Conservation (phyloP, 371 early-diverging fungal genomes). For the Lichtheimia ornata region DNA sequence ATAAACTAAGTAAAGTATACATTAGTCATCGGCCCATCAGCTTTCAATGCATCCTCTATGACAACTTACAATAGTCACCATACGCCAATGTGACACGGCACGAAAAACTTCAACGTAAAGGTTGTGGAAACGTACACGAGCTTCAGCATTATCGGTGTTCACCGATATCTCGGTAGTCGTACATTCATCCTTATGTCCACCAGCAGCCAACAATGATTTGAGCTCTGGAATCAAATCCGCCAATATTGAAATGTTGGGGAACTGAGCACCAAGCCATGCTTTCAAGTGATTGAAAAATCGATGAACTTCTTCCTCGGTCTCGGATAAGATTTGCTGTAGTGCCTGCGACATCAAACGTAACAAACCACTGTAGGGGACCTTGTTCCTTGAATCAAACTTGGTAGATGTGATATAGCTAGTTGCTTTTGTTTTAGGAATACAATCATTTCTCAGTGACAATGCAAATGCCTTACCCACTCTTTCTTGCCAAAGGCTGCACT, state of each 20-base stretch:
- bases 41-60: background rate
- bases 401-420: conserved; percentile 38
- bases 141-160: conserved; percentile 41
- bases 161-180: conserved; percentile 16
- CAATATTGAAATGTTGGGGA: conserved; percentile 33
- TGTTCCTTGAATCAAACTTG: conserved; percentile 44
- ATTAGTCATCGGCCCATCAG: background rate
- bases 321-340: conserved; percentile 44
- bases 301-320: conserved; percentile 40
- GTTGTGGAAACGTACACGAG: conserved; percentile 41
- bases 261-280: conserved; percentile 34
- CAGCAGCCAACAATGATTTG: conserved; percentile 25
- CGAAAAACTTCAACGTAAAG: conserved; percentile 45
- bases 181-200: background rate
- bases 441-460: background rate
- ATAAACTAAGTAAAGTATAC: conserved; percentile 27
- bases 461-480: conserved; percentile 29
- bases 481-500: conserved; percentile 37
- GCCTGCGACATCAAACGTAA: conserved; percentile 42
- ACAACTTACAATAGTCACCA: conserved; percentile 45
- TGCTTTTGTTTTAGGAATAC: too few species aligned
- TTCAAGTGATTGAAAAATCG: conserved; percentile 35
- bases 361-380: conserved; percentile 41
- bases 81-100: conserved; percentile 41
- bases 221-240: conserved; percentile 46